Evolutionary conservation across 345 rosid genomes (phyloP).

Genomic region (Viola odorata): DNA sequence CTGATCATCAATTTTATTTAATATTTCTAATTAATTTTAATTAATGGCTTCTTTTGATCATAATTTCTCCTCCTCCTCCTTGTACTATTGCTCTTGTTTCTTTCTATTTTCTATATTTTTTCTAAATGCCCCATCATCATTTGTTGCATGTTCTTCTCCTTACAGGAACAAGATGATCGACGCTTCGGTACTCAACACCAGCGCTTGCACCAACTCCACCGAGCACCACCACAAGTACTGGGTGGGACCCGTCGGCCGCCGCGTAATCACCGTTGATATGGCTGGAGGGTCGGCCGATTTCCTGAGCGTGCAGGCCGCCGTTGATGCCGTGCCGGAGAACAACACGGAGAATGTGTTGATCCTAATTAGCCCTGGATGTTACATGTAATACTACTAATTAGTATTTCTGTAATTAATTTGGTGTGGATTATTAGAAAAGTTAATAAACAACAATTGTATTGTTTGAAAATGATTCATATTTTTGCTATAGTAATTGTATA

Average conservation of each 20-base stretch:
- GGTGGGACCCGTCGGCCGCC: conserved; percentile 76
- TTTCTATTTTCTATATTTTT: conserved; percentile 20
- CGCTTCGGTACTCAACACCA: conserved; percentile 4
- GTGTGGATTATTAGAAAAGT: too few species aligned
- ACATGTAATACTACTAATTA: conserved; percentile 34
- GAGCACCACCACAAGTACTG: conserved; percentile 47
- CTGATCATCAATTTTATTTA: not conserved
- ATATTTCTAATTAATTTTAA: conserved; percentile 12
- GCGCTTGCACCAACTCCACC: conserved; percentile 27
- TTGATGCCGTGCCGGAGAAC: conserved; percentile 60
- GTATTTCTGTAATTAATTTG: not conserved
- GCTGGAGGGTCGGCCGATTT: conserved; percentile 51
- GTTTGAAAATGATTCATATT: too few species aligned
- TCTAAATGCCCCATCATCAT: conserved; percentile 21
- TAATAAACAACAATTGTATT: too few species aligned
- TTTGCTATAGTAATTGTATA: too few species aligned
- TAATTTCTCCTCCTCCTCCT: conserved; percentile 15
- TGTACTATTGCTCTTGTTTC: not conserved
- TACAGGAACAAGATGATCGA: conserved; percentile 15
- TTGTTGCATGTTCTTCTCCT: conserved; percentile 30
- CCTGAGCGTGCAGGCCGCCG: conserved; percentile 78
- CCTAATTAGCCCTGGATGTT: conserved; percentile 63
- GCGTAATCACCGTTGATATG: conserved; percentile 55
- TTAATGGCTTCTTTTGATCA: conserved; percentile 30
- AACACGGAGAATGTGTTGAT: conserved; percentile 56